A percentile compares a stretch with the other conserved stretches of the same genome.
Conservation (phyloP, 1,139 yeast species). For the Suhomyces anneliseae region DNA sequence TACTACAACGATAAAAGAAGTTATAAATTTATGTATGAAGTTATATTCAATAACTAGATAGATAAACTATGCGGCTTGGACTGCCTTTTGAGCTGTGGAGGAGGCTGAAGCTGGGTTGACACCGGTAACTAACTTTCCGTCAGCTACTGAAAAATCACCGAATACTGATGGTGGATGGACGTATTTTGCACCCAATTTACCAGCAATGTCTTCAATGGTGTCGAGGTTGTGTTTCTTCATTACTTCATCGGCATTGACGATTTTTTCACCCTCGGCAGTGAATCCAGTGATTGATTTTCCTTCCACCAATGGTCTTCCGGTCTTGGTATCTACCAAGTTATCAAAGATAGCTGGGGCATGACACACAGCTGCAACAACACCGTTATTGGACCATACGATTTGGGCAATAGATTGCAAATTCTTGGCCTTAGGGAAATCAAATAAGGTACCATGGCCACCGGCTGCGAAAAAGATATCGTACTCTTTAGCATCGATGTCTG, state of each 20-base stretch:
- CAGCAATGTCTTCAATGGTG: slow-evolving; percentile 15
- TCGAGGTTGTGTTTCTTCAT: slow-evolving; percentile 14
- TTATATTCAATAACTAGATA: not conserved
- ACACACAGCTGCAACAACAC: slow-evolving; percentile 24
- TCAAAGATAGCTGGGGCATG: slow-evolving; percentile 24
- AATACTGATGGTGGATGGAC: slow-evolving; percentile 19
- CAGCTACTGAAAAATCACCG: slow-evolving; percentile 19
- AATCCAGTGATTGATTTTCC: slow-evolving; percentile 23
- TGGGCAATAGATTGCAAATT: slow-evolving; percentile 18
- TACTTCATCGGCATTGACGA: slow-evolving; percentile 10
- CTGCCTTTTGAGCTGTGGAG: slow-evolving; percentile 42
- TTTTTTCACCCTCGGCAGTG: slow-evolving; percentile 20
- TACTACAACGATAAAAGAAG: too few relatives aligned
- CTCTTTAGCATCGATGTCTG: slow-evolving; percentile 17
- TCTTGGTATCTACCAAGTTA: slow-evolving; percentile 13
- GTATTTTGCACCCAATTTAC: slow-evolving; percentile 19
- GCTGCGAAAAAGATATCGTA: slow-evolving; percentile 24
- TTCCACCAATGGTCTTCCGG: slow-evolving; percentile 18
- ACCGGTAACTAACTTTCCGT: slow-evolving; percentile 24
- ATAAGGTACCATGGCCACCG: slow-evolving; percentile 24
- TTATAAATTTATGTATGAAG: too few relatives aligned
- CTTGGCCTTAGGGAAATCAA: slow-evolving; percentile 22
- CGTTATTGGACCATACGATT: slow-evolving; percentile 17
- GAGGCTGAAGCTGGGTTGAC: slow-evolving; percentile 47
- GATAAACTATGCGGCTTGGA: slow-evolving; percentile 13